Conservation (phyloP, 257 asterid genomes). For the Apocynum venetum region DNA sequence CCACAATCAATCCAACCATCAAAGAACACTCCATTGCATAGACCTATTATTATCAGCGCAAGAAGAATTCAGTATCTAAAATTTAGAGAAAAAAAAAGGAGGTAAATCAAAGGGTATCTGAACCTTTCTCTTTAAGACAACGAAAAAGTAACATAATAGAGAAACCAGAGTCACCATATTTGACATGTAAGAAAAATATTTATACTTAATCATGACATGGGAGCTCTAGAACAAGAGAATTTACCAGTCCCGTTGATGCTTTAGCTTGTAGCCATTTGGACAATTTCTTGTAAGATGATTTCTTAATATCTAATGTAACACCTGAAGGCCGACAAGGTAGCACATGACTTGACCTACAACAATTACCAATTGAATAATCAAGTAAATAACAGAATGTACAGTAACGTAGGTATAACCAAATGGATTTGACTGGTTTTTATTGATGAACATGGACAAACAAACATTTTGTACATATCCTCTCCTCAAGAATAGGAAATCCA, state of each 20-base stretch:
- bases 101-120: background rate
- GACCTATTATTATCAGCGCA: background rate
- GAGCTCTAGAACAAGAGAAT: conserved; percentile 8
- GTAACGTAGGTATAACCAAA: background rate
- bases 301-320: conserved; percentile 70
- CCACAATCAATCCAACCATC: background rate
- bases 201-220: background rate
- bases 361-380: conserved; percentile 7
- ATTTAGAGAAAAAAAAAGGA: background rate
- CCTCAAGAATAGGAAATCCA: background rate
- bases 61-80: background rate
- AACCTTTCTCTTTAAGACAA: background rate
- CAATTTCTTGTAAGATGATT: conserved; percentile 90
- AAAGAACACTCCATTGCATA: background rate
- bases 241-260: conserved; percentile 66
- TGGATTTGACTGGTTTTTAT: background rate
- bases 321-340: conserved; percentile 90
- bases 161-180: background rate
- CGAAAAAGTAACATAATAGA: background rate
- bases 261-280: conserved; percentile 95
- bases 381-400: background rate
- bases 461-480: too few species aligned
- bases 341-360: conserved; percentile 83
- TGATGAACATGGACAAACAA: too few species aligned
- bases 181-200: background rate